Evolutionary conservation across 306 rosid species (phyloP).

Genomic region (Morella rubra): DNA sequence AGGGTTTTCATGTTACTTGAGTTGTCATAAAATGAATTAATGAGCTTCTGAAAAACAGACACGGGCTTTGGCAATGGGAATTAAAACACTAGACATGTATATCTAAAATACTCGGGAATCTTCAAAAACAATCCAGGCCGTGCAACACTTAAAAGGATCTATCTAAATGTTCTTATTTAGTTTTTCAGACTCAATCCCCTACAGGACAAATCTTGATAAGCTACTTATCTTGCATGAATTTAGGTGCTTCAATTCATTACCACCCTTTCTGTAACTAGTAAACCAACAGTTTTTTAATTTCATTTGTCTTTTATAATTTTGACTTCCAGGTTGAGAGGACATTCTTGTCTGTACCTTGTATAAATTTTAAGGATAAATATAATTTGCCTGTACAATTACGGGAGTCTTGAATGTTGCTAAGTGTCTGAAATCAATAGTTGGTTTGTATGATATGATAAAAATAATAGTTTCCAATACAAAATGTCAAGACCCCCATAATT

Average conservation of each 20-base stretch:
- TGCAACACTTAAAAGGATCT: background rate
- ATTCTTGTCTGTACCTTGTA: too few relatives aligned
- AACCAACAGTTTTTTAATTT: background rate
- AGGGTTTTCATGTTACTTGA: background rate
- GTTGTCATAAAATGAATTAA: background rate
- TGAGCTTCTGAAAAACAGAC: background rate
- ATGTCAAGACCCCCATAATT: too few relatives aligned
- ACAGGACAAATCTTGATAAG: background rate
- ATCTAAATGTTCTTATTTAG: background rate
- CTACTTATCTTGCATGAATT: background rate
- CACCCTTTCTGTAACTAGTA: background rate
- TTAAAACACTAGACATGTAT: conserved; percentile 1
- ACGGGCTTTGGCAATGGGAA: background rate
- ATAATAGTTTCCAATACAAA: too few relatives aligned
- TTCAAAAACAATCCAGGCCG: background rate
- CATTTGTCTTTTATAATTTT: background rate
- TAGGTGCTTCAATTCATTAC: background rate
- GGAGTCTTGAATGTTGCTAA: too few relatives aligned
- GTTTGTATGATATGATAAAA: too few relatives aligned
- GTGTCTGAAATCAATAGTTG: too few relatives aligned
- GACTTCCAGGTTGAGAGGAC: too few relatives aligned
- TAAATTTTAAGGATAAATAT: too few relatives aligned
- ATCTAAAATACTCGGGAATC: background rate
- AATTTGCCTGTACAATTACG: too few relatives aligned
- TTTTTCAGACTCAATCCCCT: background rate